Evolutionary conservation across 345 rosid species (phyloP).

Genomic region (Boechera stricta): DNA sequence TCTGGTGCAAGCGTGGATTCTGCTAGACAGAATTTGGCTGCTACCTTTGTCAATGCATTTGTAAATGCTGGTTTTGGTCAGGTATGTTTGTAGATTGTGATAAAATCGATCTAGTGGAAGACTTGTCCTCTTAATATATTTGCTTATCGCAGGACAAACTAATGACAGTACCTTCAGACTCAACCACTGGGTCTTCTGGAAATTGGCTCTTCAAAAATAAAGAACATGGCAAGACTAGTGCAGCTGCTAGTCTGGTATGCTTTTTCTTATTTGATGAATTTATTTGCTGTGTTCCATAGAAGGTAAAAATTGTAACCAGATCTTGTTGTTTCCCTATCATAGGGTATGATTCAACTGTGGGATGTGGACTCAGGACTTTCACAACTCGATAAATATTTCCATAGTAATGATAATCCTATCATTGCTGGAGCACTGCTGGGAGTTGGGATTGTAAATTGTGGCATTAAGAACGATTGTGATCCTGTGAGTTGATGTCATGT

Average conservation of each 20-base stretch:
- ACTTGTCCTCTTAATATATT: constrained; percentile 18
- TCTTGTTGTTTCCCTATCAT: constrained; percentile 20
- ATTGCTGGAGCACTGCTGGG: constrained; percentile 94
- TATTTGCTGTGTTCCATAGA: constrained; percentile 4
- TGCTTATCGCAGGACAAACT: constrained; percentile 72
- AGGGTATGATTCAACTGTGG: constrained; percentile 98
- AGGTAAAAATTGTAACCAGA: constrained; percentile 5
- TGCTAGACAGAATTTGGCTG: constrained; percentile 95
- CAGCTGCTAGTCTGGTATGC: constrained; percentile 92
- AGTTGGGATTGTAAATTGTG: constrained; percentile 90
- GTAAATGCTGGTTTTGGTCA: constrained; percentile 99
- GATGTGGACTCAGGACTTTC: constrained; percentile 95
- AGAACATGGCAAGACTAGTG: constrained; percentile 97
- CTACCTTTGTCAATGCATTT: constrained; percentile 96
- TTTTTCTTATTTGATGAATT: constrained; percentile 17
- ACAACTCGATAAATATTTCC: constrained; percentile 90
- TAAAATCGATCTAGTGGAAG: neutral
- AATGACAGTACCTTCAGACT: constrained; percentile 85
- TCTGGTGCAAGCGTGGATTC: constrained; percentile 87
- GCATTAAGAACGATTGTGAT: constrained; percentile 84
- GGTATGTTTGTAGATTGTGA: constrained; percentile 52
- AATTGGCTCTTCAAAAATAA: constrained; percentile 98
- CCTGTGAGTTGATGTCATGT: constrained; percentile 65
- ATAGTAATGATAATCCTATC: constrained; percentile 82
- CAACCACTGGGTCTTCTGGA: constrained; percentile 72